These are phyloP conservation scores for Emmonsiellopsis sp. DNA, from an alignment of 2,329 filamentous ascomycete genomes.

Conservation along the genomic window DNA sequence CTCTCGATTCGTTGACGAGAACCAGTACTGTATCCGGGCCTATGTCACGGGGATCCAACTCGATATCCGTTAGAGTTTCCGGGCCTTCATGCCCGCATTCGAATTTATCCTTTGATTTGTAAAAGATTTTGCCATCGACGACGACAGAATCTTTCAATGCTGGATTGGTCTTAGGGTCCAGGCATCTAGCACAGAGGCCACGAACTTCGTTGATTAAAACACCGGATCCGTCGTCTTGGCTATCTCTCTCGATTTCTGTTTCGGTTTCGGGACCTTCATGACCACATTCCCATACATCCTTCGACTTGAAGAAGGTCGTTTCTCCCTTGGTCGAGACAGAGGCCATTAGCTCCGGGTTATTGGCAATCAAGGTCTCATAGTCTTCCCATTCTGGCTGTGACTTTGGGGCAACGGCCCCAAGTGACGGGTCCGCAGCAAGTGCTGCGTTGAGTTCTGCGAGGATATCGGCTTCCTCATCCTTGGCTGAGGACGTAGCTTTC, in stretches of 20 bases:
- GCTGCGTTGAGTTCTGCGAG: constrained; percentile 11
- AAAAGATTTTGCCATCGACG: constrained; percentile 6
- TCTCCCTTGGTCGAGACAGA: constrained; percentile 6
- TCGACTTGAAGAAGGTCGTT: constrained; percentile 11
- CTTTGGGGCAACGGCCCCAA: constrained; percentile 4
- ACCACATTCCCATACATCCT: constrained; percentile 13
- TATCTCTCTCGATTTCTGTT: constrained; percentile 11
- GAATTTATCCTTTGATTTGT: constrained; percentile 12
- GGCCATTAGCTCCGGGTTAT: constrained; percentile 11
- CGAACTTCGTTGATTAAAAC: constrained; percentile 9
- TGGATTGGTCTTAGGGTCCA: background rate
- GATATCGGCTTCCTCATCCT: constrained; percentile 13
- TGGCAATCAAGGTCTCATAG: constrained; percentile 10
- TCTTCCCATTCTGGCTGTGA: constrained; percentile 15
- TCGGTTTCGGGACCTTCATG: constrained; percentile 10
- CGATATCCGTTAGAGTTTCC: constrained; percentile 9
- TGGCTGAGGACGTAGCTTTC: background rate
- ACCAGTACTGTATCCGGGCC: background rate
- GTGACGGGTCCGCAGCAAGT: constrained; percentile 11
- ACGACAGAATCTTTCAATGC: background rate
- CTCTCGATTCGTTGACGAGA: constrained; percentile 9
- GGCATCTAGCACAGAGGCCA: background rate
- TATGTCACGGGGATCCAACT: constrained; percentile 5
- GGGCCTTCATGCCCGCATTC: constrained; percentile 13
- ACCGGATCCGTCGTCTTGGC: background rate